Evolutionary conservation across 2,329 filamentous ascomycete genomes (phyloP).

Genomic region (Periconia macrospinosa): DNA sequence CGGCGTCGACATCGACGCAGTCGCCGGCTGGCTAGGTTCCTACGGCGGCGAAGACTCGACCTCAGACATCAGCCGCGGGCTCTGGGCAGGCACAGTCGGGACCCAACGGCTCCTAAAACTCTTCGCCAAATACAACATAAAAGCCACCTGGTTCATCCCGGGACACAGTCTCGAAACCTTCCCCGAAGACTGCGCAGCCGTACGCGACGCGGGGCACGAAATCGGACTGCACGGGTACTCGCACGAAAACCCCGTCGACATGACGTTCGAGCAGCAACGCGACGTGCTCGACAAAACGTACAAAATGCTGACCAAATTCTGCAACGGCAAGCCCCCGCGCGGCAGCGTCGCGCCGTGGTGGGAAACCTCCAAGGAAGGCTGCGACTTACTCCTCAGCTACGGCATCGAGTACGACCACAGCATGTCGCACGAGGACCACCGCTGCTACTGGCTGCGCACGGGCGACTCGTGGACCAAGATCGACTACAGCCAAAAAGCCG

Average conservation of each 20-base stretch:
- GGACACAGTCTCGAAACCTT: slow-evolving; percentile 65
- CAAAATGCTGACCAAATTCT: slow-evolving; percentile 69
- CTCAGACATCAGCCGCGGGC: slow-evolving; percentile 70
- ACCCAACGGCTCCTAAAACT: slow-evolving; percentile 68
- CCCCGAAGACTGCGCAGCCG: slow-evolving; percentile 63
- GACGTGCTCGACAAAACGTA: slow-evolving; percentile 77
- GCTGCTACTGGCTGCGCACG: slow-evolving; percentile 65
- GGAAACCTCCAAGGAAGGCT: slow-evolving; percentile 71
- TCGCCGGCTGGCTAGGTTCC: slow-evolving; percentile 74
- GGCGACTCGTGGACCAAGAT: slow-evolving; percentile 70
- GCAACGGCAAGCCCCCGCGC: slow-evolving; percentile 65
- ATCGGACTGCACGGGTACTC: slow-evolving; percentile 71
- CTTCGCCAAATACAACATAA: slow-evolving; percentile 73
- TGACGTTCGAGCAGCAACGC: slow-evolving; percentile 74
- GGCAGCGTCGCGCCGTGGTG: slow-evolving; percentile 77
- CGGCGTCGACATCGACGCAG: slow-evolving; percentile 73
- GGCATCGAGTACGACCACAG: slow-evolving; percentile 72
- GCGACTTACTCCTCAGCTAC: slow-evolving; percentile 65
- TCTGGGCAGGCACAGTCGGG: slow-evolving; percentile 70
- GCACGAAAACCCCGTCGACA: slow-evolving; percentile 72
- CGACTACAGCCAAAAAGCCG: slow-evolving; percentile 64
- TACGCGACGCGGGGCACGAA: slow-evolving; percentile 67
- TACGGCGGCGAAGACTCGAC: slow-evolving; percentile 74
- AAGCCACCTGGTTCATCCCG: slow-evolving; percentile 64
- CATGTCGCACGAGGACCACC: slow-evolving; percentile 67